These are phyloP conservation scores for Collybiopsis confluens DNA, from an alignment of 768 basidiomycete species.

Conservation along the genomic window DNA sequence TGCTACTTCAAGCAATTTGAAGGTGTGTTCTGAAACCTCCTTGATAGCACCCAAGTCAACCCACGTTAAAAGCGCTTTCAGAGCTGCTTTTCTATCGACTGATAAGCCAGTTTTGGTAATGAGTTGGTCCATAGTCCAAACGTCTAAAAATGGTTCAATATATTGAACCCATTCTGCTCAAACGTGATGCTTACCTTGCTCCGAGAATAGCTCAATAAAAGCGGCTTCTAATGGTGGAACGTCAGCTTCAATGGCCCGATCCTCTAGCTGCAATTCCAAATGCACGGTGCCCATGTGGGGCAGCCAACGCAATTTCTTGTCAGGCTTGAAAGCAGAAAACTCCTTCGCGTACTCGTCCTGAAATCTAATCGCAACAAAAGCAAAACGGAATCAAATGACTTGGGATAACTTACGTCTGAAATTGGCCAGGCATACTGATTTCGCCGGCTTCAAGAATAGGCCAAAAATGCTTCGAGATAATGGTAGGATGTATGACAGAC, in stretches of 20 bases:
- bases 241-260: conserved; percentile 69
- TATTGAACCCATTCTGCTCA: background rate
- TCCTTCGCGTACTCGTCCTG: conserved; percentile 74
- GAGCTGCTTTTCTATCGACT: conserved; percentile 56
- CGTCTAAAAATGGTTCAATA: conserved; percentile 34
- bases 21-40: conserved; percentile 56
- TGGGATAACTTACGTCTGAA: conserved; percentile 55
- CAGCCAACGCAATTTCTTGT: conserved; percentile 87
- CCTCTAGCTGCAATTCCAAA: conserved; percentile 77
- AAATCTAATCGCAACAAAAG: conserved; percentile 36
- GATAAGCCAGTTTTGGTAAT: conserved; percentile 52
- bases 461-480: conserved; percentile 96
- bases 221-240: conserved; percentile 89
- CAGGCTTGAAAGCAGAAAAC: conserved; percentile 83
- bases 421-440: conserved; percentile 81
- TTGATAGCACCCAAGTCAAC: conserved; percentile 76
- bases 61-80: conserved; percentile 83
- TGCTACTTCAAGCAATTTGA: conserved; percentile 59
- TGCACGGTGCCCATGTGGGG: conserved; percentile 84
- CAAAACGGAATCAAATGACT: background rate
- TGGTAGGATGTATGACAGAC: conserved; percentile 79
- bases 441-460: conserved; percentile 73
- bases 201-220: conserved; percentile 80
- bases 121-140: conserved; percentile 72
- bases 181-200: conserved; percentile 42